phyloP scores from a whole-genome alignment of 768 basidiomycete species.

The Cyclocybe aegerita region DNA sequence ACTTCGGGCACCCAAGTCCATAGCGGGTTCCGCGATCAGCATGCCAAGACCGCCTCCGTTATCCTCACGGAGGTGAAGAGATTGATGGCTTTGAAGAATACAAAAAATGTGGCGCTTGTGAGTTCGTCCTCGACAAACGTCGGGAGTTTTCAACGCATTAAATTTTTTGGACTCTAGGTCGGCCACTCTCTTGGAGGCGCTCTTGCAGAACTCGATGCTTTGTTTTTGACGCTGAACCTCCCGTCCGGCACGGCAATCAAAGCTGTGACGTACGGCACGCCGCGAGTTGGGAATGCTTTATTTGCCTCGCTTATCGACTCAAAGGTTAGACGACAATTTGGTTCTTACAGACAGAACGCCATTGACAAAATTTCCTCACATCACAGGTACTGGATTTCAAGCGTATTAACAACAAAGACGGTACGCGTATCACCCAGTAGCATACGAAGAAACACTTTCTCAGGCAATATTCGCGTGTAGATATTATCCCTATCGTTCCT shows the following conservation, averaged over 20 bases:
- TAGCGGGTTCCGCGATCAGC: conserved; percentile 48
- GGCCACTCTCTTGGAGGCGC: conserved; percentile 56
- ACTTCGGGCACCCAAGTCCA: conserved; percentile 41
- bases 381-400: conserved; percentile 34
- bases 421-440: conserved; percentile 7
- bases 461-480: conserved; percentile 14
- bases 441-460: background rate
- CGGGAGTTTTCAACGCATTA: background rate
- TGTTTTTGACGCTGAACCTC: conserved; percentile 49
- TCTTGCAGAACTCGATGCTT: conserved; percentile 48
- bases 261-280: conserved; percentile 47
- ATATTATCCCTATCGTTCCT: conserved; percentile 58
- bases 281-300: conserved; percentile 50
- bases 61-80: conserved; percentile 43
- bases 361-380: background rate
- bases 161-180: conserved; percentile 23
- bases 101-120: conserved; percentile 35
- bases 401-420: conserved; percentile 40
- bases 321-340: conserved; percentile 25
- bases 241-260: conserved; percentile 38
- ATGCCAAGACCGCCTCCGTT: conserved; percentile 30
- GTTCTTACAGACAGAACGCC: background rate
- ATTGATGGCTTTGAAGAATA: conserved; percentile 31
- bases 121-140: conserved; percentile 26
- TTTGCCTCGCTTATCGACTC: conserved; percentile 52